Evolutionary conservation across 2,329 filamentous ascomycete species (phyloP).

Genomic region (Alternaria sp.): DNA sequence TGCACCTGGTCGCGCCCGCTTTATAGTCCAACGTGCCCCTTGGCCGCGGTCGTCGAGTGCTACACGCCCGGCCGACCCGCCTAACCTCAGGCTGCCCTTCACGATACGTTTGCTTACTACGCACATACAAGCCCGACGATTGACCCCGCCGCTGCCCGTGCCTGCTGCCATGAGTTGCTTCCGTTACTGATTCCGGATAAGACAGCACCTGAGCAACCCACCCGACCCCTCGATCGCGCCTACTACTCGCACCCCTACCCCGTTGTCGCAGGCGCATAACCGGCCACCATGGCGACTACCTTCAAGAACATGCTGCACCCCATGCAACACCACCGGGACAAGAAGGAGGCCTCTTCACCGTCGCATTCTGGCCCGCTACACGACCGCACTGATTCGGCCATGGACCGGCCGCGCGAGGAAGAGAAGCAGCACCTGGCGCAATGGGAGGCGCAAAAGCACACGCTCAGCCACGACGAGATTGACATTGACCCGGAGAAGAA

Average conservation of each 20-base stretch:
- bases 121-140: conserved; percentile 5
- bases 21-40: conserved; percentile 11
- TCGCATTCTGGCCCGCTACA: conserved; percentile 33
- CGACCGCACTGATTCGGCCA: conserved; percentile 44
- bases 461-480: conserved; percentile 53
- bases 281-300: conserved; percentile 43
- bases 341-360: conserved; percentile 25
- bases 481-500: conserved; percentile 52
- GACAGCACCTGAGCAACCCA: neutral
- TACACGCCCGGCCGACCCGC: conserved; percentile 24
- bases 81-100: conserved; percentile 20
- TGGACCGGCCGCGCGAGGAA: conserved; percentile 52
- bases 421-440: conserved; percentile 55
- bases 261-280: conserved; percentile 11
- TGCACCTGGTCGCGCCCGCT: conserved; percentile 12
- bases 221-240: conserved; percentile 12
- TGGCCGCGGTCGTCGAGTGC: conserved; percentile 32
- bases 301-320: conserved; percentile 48
- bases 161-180: conserved; percentile 20
- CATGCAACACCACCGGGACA: conserved; percentile 38
- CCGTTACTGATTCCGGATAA: conserved; percentile 11
- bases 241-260: conserved; percentile 7
- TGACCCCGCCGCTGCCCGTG: conserved; percentile 16
- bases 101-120: conserved; percentile 3
- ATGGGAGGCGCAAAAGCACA: conserved; percentile 55